phyloP scores from a whole-genome alignment of 108 stramenopile genomes.

The Nitzschia sp. region DNA sequence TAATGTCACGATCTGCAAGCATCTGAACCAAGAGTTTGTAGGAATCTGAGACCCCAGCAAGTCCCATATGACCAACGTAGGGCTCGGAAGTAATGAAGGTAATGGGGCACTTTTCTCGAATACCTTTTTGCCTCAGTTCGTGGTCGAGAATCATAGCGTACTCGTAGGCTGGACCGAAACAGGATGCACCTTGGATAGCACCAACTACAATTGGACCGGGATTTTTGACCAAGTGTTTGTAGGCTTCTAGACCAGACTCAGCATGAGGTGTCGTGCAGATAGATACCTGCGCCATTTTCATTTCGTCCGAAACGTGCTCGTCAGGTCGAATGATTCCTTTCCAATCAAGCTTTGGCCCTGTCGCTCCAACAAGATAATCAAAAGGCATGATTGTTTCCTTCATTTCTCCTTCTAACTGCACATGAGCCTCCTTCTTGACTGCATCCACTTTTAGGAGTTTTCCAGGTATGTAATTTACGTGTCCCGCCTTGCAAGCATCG shows the following conservation, averaged over 20 bases:
- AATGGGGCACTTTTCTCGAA: slow-evolving; percentile 14
- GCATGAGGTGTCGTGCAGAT: not conserved
- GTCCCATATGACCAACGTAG: slow-evolving; percentile 36
- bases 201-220: slow-evolving; percentile 31
- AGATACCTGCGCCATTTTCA: not conserved
- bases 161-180: slow-evolving; percentile 34
- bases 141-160: slow-evolving; percentile 20
- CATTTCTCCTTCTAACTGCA: not conserved
- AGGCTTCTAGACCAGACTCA: not conserved
- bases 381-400: not conserved
- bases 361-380: not conserved
- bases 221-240: not conserved
- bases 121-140: slow-evolving; percentile 18
- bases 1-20: not conserved
- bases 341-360: not conserved
- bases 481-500: not conserved
- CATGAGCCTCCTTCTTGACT: not conserved
- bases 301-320: not conserved
- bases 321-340: not conserved
- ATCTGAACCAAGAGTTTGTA: not conserved
- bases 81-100: slow-evolving; percentile 31
- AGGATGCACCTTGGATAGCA: slow-evolving; percentile 24
- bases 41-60: slow-evolving; percentile 25
- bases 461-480: not conserved
- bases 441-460: not conserved